phyloP scores from a whole-genome alignment of 78 protist genomes.

The Chrysochromulina parva region DNA sequence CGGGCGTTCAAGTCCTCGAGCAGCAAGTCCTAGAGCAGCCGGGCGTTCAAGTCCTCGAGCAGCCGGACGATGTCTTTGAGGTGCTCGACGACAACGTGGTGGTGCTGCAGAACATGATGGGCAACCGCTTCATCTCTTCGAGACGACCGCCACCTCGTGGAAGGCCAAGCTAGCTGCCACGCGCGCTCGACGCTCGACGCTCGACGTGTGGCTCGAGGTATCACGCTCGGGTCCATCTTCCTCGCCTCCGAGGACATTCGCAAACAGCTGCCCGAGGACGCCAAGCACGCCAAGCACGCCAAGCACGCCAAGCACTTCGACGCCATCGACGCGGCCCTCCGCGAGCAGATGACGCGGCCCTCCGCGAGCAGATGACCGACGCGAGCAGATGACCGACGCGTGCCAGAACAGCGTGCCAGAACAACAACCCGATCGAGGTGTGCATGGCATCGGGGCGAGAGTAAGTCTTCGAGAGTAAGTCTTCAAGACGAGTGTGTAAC shows the following conservation, averaged over 20 bases:
- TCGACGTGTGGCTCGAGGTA: constrained; percentile 72
- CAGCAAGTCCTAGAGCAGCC: too few relatives aligned
- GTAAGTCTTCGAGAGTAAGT: constrained; percentile 10
- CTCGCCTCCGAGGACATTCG: constrained; percentile 88
- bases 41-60: constrained; percentile 47
- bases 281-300: too few relatives aligned
- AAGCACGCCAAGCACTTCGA: constrained; percentile 80
- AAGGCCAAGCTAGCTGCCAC: constrained; percentile 48
- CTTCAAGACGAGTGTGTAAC: too few relatives aligned
- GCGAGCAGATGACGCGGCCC: too few relatives aligned
- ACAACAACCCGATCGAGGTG: constrained; percentile 57
- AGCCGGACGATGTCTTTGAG: constrained; percentile 34
- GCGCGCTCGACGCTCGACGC: constrained; percentile 69
- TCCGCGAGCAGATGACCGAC: too few relatives aligned
- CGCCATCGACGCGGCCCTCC: constrained; percentile 63
- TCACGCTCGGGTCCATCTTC: constrained; percentile 82
- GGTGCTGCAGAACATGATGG: constrained; percentile 62
- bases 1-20: too few relatives aligned
- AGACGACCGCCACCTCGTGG: neutral
- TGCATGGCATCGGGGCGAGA: neutral
- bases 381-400: constrained; percentile 58
- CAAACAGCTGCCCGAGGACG: constrained; percentile 89
- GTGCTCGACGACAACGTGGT: constrained; percentile 57
- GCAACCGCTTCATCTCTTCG: constrained; percentile 58
- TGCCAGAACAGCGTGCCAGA: too few relatives aligned